These are phyloP conservation scores for Lachnellula willkommii DNA, from an alignment of 2,329 filamentous ascomycete species.

Conservation along the genomic window DNA sequence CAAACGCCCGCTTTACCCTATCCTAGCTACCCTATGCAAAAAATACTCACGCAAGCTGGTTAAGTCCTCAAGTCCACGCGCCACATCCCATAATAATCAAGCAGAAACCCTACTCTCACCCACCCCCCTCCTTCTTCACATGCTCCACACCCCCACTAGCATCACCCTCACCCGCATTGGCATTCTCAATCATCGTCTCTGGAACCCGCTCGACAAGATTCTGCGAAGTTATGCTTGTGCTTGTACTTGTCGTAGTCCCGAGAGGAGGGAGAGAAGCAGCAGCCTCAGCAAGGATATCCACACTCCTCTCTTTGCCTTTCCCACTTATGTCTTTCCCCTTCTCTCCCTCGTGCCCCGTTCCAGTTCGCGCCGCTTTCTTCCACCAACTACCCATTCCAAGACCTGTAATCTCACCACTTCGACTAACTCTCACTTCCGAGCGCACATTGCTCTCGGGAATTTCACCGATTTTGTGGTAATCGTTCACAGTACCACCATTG, in stretches of 20 bases:
- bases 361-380: conserved; percentile 11
- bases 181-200: conserved; percentile 19
- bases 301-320: neutral
- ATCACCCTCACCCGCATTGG: conserved; percentile 1
- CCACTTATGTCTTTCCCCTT: neutral
- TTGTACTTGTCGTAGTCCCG: neutral
- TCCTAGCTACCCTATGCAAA: no score
- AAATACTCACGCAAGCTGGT: no score
- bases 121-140: no score
- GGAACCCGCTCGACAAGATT: conserved; percentile 13
- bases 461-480: conserved; percentile 1
- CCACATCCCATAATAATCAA: no score
- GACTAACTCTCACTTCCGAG: conserved; percentile 1
- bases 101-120: no score
- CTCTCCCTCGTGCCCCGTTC: conserved; percentile 4
- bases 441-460: conserved; percentile 12
- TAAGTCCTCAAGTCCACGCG: no score
- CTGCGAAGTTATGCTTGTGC: neutral
- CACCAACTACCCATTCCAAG: conserved; percentile 25
- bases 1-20: no score
- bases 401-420: conserved; percentile 17
- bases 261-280: neutral
- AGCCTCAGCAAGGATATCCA: neutral
- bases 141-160: no score
- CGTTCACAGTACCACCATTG: neutral